phyloP scores from a whole-genome alignment of 2,329 filamentous ascomycete genomes.

The Coleophoma eucalyptorum region DNA sequence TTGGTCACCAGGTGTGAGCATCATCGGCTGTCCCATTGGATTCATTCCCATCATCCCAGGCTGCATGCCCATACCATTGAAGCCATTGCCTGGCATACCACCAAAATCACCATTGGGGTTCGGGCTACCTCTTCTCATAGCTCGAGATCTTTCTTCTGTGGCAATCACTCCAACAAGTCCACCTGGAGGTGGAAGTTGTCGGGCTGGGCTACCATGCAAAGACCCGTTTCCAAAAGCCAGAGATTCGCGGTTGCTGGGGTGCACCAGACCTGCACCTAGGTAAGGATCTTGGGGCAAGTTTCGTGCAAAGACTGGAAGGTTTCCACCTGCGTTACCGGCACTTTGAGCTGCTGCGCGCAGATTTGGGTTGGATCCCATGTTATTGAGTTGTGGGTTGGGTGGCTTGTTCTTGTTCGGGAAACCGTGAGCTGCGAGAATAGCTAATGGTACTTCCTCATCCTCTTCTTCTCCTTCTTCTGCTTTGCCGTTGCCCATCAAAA shows the following conservation, averaged over 20 bases:
- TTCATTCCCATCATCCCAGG: conserved; percentile 28
- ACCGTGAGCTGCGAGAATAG: conserved; percentile 82
- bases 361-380: conserved; percentile 68
- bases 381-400: conserved; percentile 50
- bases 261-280: conserved; percentile 72
- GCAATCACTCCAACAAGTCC: conserved; percentile 87
- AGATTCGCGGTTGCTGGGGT: conserved; percentile 69
- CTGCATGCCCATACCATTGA: conserved; percentile 28
- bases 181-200: conserved; percentile 53
- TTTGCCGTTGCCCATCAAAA: conserved; percentile 32
- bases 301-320: conserved; percentile 77
- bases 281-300: conserved; percentile 84
- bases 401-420: conserved; percentile 78
- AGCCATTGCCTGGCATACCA: conserved; percentile 21
- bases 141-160: conserved; percentile 74
- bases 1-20: conserved; percentile 57
- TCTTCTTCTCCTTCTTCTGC: conserved; percentile 61
- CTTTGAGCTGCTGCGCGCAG: conserved; percentile 60
- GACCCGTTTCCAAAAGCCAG: conserved; percentile 57
- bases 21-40: conserved; percentile 22
- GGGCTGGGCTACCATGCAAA: conserved; percentile 29
- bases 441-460: conserved; percentile 84
- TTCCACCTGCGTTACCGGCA: conserved; percentile 44
- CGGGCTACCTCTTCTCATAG: conserved; percentile 74
- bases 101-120: conserved; percentile 52